These are phyloP conservation scores for Corymbia calophylla DNA, from an alignment of 441 rosid genomes.

Conservation along the genomic window DNA sequence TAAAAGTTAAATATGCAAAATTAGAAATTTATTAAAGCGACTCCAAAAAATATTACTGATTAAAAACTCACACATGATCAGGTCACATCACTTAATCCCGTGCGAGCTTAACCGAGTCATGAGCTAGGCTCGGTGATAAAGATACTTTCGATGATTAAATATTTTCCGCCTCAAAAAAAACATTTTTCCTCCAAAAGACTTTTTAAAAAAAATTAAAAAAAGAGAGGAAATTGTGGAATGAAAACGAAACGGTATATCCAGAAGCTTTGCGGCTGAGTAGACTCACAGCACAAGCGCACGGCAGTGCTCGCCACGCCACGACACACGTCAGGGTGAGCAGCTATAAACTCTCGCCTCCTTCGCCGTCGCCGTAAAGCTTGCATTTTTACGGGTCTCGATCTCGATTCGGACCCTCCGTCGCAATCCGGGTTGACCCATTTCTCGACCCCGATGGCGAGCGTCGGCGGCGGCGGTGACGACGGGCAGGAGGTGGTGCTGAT, in stretches of 20 bases:
- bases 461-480: not conserved
- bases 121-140: not conserved
- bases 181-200: no score
- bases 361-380: not conserved
- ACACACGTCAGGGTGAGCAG: not conserved
- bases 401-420: not conserved
- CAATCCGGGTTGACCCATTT: not conserved
- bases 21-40: not conserved
- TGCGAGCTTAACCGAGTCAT: not conserved
- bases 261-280: not conserved
- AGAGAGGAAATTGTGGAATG: not conserved
- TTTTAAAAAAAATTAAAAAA: not conserved
- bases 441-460: not conserved
- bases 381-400: not conserved
- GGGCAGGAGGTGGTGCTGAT: constrained; percentile 55
- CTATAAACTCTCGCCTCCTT: not conserved
- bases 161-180: not conserved
- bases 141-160: not conserved
- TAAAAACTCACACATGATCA: not conserved
- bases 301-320: no score
- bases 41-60: not conserved
- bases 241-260: not conserved
- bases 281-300: not conserved
- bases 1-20: not conserved
- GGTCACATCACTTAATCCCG: not conserved